Evolutionary conservation across 495 filamentous ascomycete species (phyloP), one percentile per base, ranked within the genome.

Genomic region (Podospora pseudoanserina): DNA sequence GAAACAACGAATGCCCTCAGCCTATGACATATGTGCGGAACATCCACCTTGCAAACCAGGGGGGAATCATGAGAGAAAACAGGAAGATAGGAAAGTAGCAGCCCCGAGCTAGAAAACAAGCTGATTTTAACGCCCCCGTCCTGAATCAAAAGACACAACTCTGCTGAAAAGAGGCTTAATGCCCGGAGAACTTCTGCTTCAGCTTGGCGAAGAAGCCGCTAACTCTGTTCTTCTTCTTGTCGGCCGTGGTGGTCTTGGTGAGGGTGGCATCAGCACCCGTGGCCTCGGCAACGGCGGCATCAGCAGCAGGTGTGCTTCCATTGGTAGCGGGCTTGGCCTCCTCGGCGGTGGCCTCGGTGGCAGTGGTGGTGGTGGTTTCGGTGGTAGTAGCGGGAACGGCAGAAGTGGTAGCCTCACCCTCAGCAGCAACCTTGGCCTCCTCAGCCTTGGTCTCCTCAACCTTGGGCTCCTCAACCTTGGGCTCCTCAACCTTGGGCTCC

Each of bases 221-320:
- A 65, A 88, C 72, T 74, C 88, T 85, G 76, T 85, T 82, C 82
- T 85, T 89, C 84, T 85, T 86, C 77, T 85, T 84, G 73, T 82
- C 78, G n/a, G 73, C 67, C 16, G 78, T 69, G 16, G 75, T 67
- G 65, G 78, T 77, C 76, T 77, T 66, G 64, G 78, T 65, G 60
- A 73, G 58, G 55, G 66, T 73, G 44, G 70, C 73, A 16, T 68
- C 63, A 68, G 68, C 61, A 74, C 72, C 32, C 55, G 67, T 28
- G 68, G 65, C 68, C 6, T 65, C 59, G 53, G 60, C 65, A 15
- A 68, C 68, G 34, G 54, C 70, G 13, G 66, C 63, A 9, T 61
- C 32, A 19, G 71, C 66, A 1, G 72, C 62, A 5, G 74, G 67
- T 15, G 73, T 71, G 39, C 73, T 55, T 32, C 76, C 71, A 58